These are phyloP conservation scores for Linnemannia schmuckeri DNA, from an alignment of 192 early-diverging fungal genomes.

Conservation along the genomic window DNA sequence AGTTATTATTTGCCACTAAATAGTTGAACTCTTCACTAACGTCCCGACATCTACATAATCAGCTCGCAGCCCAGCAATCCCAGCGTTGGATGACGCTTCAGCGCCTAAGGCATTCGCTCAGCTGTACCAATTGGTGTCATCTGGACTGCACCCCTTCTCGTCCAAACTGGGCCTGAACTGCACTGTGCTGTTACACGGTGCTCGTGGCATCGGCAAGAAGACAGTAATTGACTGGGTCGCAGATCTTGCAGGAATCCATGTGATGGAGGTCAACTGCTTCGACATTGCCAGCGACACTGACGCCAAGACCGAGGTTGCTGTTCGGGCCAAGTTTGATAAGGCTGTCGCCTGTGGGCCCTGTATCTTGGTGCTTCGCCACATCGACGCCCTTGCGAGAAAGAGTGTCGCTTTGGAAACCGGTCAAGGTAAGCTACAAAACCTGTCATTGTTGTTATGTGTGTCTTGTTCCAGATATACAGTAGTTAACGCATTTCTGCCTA, in stretches of 20 bases:
- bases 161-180: slow-evolving; percentile 76
- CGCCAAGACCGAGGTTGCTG: slow-evolving; percentile 79
- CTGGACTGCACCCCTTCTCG: slow-evolving; percentile 82
- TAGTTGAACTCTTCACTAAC: neutral
- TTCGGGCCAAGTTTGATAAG: slow-evolving; percentile 84
- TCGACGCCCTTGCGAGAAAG: slow-evolving; percentile 82
- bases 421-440: slow-evolving; percentile 57
- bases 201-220: slow-evolving; percentile 87
- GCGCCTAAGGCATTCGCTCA: slow-evolving; percentile 58
- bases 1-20: too few species aligned
- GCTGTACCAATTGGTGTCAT: slow-evolving; percentile 72
- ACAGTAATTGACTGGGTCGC: slow-evolving; percentile 74
- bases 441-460: neutral
- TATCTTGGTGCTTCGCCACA: slow-evolving; percentile 80
- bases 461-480: too few species aligned
- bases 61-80: slow-evolving; percentile 50
- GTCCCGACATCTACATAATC: slow-evolving; percentile 15
- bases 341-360: slow-evolving; percentile 84
- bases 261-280: slow-evolving; percentile 85
- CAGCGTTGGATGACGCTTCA: slow-evolving; percentile 40
- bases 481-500: neutral
- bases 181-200: slow-evolving; percentile 82
- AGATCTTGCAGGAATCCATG: slow-evolving; percentile 80
- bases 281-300: slow-evolving; percentile 86
- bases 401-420: slow-evolving; percentile 69